Evolutionary conservation across 805 yeast species (phyloP), one percentile per base, ranked within the genome.

Genomic region (Sugiyamaella floridensis): DNA sequence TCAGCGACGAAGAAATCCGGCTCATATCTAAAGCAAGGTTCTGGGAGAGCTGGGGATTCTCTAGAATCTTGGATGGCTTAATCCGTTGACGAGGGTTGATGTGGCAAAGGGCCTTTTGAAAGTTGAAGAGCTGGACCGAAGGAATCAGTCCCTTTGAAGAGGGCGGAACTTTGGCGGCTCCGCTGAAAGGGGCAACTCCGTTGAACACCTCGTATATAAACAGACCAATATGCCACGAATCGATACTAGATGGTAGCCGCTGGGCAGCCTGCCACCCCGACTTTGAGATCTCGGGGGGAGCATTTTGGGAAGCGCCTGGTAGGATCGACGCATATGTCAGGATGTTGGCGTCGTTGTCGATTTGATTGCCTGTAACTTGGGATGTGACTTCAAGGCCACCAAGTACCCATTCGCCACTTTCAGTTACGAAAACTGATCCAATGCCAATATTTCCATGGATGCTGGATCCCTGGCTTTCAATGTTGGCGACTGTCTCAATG

Each of bases 351-450:
- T 61, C 67, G 26, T 40, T 37, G 15, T 45, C 50, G n/a, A 34
- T 11, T 9, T 44, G 41, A 16, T 76, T 75, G 16, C 74, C 82
- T 4, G 77, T 70, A 43, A 77, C 64, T 51, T 73, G 77, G 1
- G 84, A 75, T 37, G 81, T 68, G 1, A 83, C 66, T 66, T 90
- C 97, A 61, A 89, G 81, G 0, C 96, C 96, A 54, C 86, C 85
- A 26, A 90, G 64, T 54, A 81, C 83, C 92, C 96, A 88, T 62
- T 86, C 95, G 12, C 97, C 96, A 14, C 73, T 63, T 29, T 74
- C 77, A 51, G 79, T 84, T 14, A 87, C 81, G 64, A 71, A 89
- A 0, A 90, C 76, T 1, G 86, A 78, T 42, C 77, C 72, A 16
- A 70, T 58, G 53, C 78, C 74, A 11, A 88, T 58, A 54, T 81